Conservation (phyloP, 1,284 basidiomycete species). For the Neonothopanus nambi region DNA sequence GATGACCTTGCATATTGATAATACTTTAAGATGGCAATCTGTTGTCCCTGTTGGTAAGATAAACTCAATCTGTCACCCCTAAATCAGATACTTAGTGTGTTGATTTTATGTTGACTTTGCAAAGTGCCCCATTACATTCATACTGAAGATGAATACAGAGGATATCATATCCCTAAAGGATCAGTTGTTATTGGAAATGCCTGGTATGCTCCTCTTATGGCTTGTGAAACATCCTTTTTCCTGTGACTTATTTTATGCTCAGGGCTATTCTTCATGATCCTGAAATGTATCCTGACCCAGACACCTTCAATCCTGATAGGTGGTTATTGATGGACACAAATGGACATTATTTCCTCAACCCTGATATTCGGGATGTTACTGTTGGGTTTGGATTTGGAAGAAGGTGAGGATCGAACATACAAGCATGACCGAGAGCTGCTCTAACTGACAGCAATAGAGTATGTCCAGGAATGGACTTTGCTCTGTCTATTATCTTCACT, state of each 20-base stretch:
- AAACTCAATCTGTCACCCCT: no score
- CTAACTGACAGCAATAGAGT: constrained; percentile 3
- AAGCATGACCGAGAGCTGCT: no score
- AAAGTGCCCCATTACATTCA: constrained; percentile 6
- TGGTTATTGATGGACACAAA: constrained; percentile 20
- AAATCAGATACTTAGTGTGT: no score
- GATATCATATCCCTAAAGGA: constrained; percentile 19
- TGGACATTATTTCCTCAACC: neutral
- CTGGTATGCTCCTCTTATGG: constrained; percentile 5
- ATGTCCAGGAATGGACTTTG: no score
- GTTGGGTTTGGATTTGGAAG: no score
- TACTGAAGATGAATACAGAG: constrained; percentile 17
- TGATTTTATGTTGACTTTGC: no score
- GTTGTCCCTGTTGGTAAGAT: constrained; percentile 12
- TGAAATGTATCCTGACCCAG: constrained; percentile 24
- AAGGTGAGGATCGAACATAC: no score
- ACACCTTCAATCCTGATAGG: constrained; percentile 30
- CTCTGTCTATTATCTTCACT: constrained; percentile 4
- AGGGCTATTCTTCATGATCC: constrained; percentile 9
- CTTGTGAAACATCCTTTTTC: neutral
- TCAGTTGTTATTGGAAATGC: neutral
- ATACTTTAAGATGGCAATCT: no score
- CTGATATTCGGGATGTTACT: constrained; percentile 2
- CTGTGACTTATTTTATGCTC: no score
- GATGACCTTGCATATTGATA: no score